Evolutionary conservation across 768 basidiomycete genomes (phyloP).

Genomic region (Fistulinella prunicolor): DNA sequence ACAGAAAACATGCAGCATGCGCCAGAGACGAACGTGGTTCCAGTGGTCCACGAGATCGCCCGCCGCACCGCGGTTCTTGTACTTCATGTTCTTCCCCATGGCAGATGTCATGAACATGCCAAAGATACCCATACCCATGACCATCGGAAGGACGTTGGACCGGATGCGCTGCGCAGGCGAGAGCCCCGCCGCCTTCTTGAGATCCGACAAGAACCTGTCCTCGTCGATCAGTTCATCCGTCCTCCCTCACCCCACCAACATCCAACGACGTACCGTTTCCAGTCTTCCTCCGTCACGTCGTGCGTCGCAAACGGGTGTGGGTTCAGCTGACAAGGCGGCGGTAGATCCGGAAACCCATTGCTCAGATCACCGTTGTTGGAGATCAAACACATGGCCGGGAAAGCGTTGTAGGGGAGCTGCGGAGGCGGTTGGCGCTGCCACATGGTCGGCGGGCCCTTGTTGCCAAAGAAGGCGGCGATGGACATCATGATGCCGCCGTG

Average conservation of each 20-base stretch:
- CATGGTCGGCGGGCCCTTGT: slow-evolving; percentile 23
- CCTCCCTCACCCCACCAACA: background rate
- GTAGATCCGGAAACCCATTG: slow-evolving; percentile 42
- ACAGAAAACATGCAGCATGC: background rate
- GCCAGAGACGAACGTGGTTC: slow-evolving; percentile 42
- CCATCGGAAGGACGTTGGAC: slow-evolving; percentile 29
- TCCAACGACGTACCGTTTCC: slow-evolving; percentile 37
- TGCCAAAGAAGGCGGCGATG: slow-evolving; percentile 27
- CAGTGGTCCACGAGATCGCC: slow-evolving; percentile 44
- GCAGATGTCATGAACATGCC: slow-evolving; percentile 12
- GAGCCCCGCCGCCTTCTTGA: slow-evolving; percentile 35
- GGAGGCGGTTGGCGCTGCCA: slow-evolving; percentile 23
- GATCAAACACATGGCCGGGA: slow-evolving; percentile 31
- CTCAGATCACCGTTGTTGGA: slow-evolving; percentile 29
- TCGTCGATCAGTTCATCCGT: background rate
- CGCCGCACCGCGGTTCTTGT: slow-evolving; percentile 38
- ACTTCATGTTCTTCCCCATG: slow-evolving; percentile 29
- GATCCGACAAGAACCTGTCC: slow-evolving; percentile 37
- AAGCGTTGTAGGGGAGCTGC: slow-evolving; percentile 17
- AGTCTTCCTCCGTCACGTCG: slow-evolving; percentile 50
- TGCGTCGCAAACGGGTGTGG: slow-evolving; percentile 52
- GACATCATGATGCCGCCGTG: slow-evolving; percentile 16
- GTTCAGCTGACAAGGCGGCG: slow-evolving; percentile 37
- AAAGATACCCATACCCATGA: slow-evolving; percentile 30
- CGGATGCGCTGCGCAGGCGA: slow-evolving; percentile 33